Base-by-base conservation (phyloP, 495 filamentous ascomycete genomes). In the Penicillium roqueforti region DNA sequence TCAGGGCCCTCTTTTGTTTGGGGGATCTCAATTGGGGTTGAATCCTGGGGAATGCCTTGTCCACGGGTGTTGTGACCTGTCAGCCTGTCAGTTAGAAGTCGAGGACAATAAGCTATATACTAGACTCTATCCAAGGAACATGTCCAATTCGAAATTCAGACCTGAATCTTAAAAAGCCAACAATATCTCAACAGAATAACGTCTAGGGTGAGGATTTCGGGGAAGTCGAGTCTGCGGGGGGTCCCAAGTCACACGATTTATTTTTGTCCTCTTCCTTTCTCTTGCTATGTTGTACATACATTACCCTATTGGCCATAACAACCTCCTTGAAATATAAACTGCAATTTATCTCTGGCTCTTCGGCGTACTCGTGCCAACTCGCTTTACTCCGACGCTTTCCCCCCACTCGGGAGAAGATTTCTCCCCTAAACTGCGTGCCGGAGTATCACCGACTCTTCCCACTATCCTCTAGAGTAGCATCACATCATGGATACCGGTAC, bases 381-480 rank as follows among this genome's bases (percentile, higher is more conserved):
- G 16, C 18, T 50, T 6, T 38, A 19, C 38, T 43, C 38, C 28
- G 25, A 39, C 29, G 10, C 28, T 55, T 40, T 38, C 6, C 28
- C 45, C 55, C 53, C 57, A 56, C 61, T 29, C 46, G 54, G 44
- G 36, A 31, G 29, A 49, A 40, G 13, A n/a, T 47, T 45, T 62
- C 55, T 39, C 47, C 63, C 61, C 61, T 51, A 53, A 51, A 36
- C 42, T 50, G 40, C 50, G 53, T 53, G 40, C 39, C 72, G 72
- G 72, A 75, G 72, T 46, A 73, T 72, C 72, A 63, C 38, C 50
- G 50, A 51, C 11, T 29, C 22, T 23, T 23, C 23, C 34, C 16
- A 10, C 18, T 23, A 44, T 20, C n/a, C 43, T 54, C 66, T 67
- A 68, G 69, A 31, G 9, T 31, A 74, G 69, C 50, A 71, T 72